A percentile compares a stretch with the other conserved stretches of the same genome.
These are phyloP conservation scores for Austroboletus niveus DNA, from an alignment of 1,284 basidiomycete species.

Conservation along the genomic window DNA sequence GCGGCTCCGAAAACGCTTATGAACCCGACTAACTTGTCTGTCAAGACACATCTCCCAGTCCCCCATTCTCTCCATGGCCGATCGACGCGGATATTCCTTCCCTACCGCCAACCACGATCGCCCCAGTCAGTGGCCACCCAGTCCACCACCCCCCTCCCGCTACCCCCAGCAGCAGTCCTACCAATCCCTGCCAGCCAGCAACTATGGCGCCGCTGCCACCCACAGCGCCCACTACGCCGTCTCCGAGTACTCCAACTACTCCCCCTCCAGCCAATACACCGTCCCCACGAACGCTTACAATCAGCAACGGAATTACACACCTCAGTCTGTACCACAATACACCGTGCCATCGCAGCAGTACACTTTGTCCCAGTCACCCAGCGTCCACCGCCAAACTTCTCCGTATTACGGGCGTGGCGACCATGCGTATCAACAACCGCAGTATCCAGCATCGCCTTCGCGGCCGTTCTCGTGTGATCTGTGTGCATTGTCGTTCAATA, in stretches of 20 bases:
- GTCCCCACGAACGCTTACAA: constrained; percentile 19
- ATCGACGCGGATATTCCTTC: constrained; percentile 32
- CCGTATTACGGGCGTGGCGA: constrained; percentile 31
- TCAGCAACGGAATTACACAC: constrained; percentile 30
- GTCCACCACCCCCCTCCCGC: constrained; percentile 21
- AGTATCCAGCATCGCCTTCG: constrained; percentile 65
- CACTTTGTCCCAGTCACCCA: constrained; percentile 21
- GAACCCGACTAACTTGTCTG: constrained; percentile 24
- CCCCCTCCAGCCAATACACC: constrained; percentile 22
- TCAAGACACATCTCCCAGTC: not conserved
- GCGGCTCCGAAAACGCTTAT: constrained; percentile 35
- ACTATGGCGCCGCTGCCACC: constrained; percentile 18
- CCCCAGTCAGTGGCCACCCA: constrained; percentile 21
- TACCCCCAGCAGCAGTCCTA: constrained; percentile 26
- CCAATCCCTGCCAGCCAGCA: constrained; percentile 16
- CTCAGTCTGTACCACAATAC: constrained; percentile 24
- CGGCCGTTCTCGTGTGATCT: constrained; percentile 74
- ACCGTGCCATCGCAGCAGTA: constrained; percentile 28
- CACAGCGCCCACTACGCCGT: constrained; percentile 26
- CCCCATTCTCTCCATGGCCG: constrained; percentile 20
- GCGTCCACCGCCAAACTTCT: constrained; percentile 15
- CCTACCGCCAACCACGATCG: constrained; percentile 18
- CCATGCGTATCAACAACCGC: constrained; percentile 32
- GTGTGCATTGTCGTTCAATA: constrained; percentile 78
- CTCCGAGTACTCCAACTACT: constrained; percentile 21